Evolutionary conservation across 768 basidiomycete genomes (phyloP).

Genomic region (Collybiopsis confluens): DNA sequence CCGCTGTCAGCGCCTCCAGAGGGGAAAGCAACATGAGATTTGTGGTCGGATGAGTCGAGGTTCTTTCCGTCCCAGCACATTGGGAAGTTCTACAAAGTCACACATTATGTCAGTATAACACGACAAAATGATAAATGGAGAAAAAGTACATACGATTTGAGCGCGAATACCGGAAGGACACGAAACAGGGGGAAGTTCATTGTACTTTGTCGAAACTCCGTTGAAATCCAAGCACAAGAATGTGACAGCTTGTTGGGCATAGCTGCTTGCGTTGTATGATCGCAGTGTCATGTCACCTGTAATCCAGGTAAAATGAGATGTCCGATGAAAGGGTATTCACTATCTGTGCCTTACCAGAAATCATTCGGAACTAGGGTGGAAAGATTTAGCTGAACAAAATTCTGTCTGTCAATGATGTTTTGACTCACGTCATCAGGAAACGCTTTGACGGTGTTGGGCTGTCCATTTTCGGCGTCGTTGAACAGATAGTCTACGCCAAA

Average conservation of each 20-base stretch:
- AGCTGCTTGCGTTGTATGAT: constrained; percentile 39
- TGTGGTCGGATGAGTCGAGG: constrained; percentile 45
- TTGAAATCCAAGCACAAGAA: constrained; percentile 47
- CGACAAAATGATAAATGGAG: not conserved
- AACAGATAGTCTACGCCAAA: constrained; percentile 24
- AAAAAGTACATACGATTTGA: constrained; percentile 37
- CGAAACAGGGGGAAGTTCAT: constrained; percentile 30
- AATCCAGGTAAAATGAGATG: not conserved
- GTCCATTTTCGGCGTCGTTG: constrained; percentile 41
- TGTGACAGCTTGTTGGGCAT: constrained; percentile 43
- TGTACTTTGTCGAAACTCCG: constrained; percentile 32
- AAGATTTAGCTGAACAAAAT: not conserved
- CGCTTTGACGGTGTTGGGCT: constrained; percentile 41
- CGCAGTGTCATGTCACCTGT: constrained; percentile 40
- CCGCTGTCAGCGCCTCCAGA: constrained; percentile 45
- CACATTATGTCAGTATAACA: not conserved
- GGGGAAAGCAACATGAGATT: constrained; percentile 46
- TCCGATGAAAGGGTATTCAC: constrained; percentile 3
- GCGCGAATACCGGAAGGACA: constrained; percentile 48
- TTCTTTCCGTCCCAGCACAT: constrained; percentile 58
- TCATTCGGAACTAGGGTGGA: constrained; percentile 43
- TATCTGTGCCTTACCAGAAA: constrained; percentile 36
- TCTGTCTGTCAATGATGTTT: not conserved
- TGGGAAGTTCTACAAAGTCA: constrained; percentile 41
- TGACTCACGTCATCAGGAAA: constrained; percentile 50